Conservation (phyloP, 1,284 basidiomycete species). For the Ceratobasidium theobromae region DNA sequence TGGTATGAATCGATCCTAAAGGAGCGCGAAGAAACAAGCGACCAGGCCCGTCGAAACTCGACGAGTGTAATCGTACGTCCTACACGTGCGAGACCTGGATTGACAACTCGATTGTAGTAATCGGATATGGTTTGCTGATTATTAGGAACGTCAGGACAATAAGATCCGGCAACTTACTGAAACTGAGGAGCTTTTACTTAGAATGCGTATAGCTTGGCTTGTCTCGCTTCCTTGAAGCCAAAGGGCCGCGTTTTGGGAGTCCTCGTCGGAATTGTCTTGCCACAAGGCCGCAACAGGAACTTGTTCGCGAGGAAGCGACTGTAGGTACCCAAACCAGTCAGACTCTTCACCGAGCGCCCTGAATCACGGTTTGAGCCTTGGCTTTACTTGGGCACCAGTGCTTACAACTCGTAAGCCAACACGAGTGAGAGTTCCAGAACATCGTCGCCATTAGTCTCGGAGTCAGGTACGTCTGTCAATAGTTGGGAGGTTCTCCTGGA, state of each 20-base stretch:
- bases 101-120: slow-evolving; percentile 16
- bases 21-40: slow-evolving; percentile 81
- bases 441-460: slow-evolving; percentile 57
- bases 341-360: slow-evolving; percentile 47
- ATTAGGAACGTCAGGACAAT: neutral
- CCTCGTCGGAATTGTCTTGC: slow-evolving; percentile 43
- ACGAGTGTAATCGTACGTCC: slow-evolving; percentile 21
- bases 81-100: slow-evolving; percentile 1
- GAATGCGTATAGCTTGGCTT: slow-evolving; percentile 43
- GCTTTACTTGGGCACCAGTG: slow-evolving; percentile 35
- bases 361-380: neutral
- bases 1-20: slow-evolving; percentile 88
- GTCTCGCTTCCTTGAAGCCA: slow-evolving; percentile 48
- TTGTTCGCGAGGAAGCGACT: slow-evolving; percentile 56
- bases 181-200: neutral
- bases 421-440: slow-evolving; percentile 62
- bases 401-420: slow-evolving; percentile 64
- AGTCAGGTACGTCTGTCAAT: slow-evolving; percentile 46
- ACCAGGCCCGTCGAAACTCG: slow-evolving; percentile 70
- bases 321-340: slow-evolving; percentile 66
- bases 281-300: slow-evolving; percentile 69
- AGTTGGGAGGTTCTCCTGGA: slow-evolving; percentile 59
- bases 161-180: slow-evolving; percentile 16
- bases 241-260: slow-evolving; percentile 38
- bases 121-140: slow-evolving; percentile 5